Evolutionary conservation across 345 rosid species (phyloP), one percentile per base, ranked within the genome.

Genomic region (Iberis pinnata): DNA sequence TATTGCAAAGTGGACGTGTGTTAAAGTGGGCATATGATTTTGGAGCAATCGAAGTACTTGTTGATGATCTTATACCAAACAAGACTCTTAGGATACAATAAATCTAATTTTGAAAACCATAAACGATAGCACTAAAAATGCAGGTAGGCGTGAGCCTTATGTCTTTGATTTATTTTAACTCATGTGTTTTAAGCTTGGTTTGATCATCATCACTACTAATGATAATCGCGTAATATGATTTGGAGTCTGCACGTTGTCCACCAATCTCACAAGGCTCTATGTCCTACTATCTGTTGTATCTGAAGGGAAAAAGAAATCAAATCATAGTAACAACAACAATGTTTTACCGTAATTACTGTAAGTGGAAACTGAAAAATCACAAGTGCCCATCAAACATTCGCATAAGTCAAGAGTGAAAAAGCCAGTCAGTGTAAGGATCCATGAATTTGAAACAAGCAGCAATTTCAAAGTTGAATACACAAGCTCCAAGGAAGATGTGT

Each of bases 51-150:
- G 75, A 81, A 64, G 70, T 88, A 56, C 84, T 85, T 22, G 98
- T 96, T 6, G 96, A 92, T 41, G 97, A 92, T 70, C 98, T 90
- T 70, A 75, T 90, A 63, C 98, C 96, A 53, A 90, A 90, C 64
- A 87, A 82, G 78, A 88, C 96, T 12, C 79, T 92, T 8, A 79
- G 65, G 93, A 92, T 74, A 78, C 96, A 1, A 92, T 92, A 53
- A 83, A 77, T 45, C 95, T 95, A 16, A 88, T 90, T 53, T 56
- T 92, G 79, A 96, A 92, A 73, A 77, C 96, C n/a, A 93, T 93
- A 53, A 83, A 77, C 61, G 84, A 83, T 54, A 92, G 93, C 60
- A 71, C 89, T 31, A 60, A n/a, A n/a, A n/a, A n/a, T n/a, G n/a
- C n/a, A n/a, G n/a, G n/a, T n/a, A n/a, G n/a, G n/a, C n/a, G n/a